A percentile compares a stretch with the other conserved stretches of the same genome.
Conservation (phyloP, 2,329 filamentous ascomycete genomes). For the Capronia coronata region DNA sequence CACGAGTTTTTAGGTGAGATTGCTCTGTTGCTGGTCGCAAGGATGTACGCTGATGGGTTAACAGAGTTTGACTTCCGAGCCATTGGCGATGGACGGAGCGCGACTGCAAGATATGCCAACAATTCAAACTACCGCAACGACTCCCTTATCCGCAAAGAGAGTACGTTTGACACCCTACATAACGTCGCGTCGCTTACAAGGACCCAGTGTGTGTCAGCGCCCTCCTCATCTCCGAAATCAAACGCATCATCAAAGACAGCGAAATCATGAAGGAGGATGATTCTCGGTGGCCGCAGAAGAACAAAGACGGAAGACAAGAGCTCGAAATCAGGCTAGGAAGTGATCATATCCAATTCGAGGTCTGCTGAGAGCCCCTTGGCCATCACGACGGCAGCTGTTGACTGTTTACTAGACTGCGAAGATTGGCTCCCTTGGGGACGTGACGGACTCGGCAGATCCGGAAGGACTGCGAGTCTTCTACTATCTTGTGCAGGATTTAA, state of each 20-base stretch:
- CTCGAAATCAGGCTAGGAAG: slow-evolving; percentile 88
- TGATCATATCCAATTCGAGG: slow-evolving; percentile 97
- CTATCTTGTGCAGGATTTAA: slow-evolving; percentile 95
- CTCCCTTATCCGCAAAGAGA: slow-evolving; percentile 98
- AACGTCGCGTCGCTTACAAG: slow-evolving; percentile 22
- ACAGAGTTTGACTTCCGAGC: slow-evolving; percentile 94
- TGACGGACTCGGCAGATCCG: slow-evolving; percentile 90
- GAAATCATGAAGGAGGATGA: slow-evolving; percentile 99
- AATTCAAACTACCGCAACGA: slow-evolving; percentile 99
- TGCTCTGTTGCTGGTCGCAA: background rate
- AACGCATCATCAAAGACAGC: slow-evolving; percentile 91
- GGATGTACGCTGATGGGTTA: slow-evolving; percentile 13
- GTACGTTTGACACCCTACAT: slow-evolving; percentile 50
- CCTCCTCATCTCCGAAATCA: slow-evolving; percentile 85
- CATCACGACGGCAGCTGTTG: slow-evolving; percentile 16
- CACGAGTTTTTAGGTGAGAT: slow-evolving; percentile 86
- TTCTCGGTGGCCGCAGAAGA: slow-evolving; percentile 97
- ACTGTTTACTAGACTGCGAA: slow-evolving; percentile 70
- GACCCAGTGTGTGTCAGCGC: slow-evolving; percentile 86
- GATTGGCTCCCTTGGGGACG: slow-evolving; percentile 93
- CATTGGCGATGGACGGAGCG: slow-evolving; percentile 85
- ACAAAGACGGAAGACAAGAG: slow-evolving; percentile 96
- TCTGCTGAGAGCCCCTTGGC: slow-evolving; percentile 37
- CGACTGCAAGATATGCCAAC: slow-evolving; percentile 93
- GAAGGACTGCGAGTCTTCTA: slow-evolving; percentile 97